phyloP scores from a whole-genome alignment of 1,139 yeast genomes.

The Diutina rugosa region DNA sequence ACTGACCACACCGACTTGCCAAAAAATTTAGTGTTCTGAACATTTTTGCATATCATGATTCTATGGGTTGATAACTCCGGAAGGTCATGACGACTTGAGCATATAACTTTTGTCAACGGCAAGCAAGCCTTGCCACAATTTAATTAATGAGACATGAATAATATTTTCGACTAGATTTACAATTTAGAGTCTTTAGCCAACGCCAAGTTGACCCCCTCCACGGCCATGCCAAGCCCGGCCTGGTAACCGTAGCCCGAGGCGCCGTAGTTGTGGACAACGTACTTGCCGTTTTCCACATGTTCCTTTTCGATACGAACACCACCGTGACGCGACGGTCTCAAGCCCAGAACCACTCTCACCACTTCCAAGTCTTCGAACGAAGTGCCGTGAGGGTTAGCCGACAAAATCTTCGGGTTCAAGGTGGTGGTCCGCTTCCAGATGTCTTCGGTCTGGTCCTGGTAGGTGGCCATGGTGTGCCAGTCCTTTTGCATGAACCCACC shows the following conservation, averaged over 20 bases:
- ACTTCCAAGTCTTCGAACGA: conserved; percentile 24
- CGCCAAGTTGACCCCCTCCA: conserved; percentile 4
- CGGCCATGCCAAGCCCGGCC: conserved; percentile 24
- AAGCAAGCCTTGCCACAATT: neutral
- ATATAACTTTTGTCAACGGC: neutral
- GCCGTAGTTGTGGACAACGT: conserved; percentile 53
- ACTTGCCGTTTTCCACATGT: conserved; percentile 15
- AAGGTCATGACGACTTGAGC: neutral
- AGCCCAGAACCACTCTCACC: conserved; percentile 49
- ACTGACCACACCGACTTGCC: neutral
- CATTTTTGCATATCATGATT: neutral
- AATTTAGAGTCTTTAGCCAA: neutral
- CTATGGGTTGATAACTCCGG: neutral
- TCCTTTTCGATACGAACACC: conserved; percentile 54
- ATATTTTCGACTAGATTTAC: neutral
- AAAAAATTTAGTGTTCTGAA: neutral
- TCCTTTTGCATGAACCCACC: conserved; percentile 29
- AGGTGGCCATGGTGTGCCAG: conserved; percentile 33
- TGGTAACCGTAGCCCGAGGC: conserved; percentile 73
- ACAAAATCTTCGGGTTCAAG: conserved; percentile 39
- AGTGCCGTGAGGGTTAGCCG: conserved; percentile 10
- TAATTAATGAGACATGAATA: neutral
- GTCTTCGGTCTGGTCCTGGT: conserved; percentile 37
- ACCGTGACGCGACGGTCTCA: conserved; percentile 58
- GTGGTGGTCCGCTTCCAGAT: conserved; percentile 44